These are phyloP conservation scores for Candida pini DNA, from an alignment of 805 yeast genomes.

Conservation along the genomic window DNA sequence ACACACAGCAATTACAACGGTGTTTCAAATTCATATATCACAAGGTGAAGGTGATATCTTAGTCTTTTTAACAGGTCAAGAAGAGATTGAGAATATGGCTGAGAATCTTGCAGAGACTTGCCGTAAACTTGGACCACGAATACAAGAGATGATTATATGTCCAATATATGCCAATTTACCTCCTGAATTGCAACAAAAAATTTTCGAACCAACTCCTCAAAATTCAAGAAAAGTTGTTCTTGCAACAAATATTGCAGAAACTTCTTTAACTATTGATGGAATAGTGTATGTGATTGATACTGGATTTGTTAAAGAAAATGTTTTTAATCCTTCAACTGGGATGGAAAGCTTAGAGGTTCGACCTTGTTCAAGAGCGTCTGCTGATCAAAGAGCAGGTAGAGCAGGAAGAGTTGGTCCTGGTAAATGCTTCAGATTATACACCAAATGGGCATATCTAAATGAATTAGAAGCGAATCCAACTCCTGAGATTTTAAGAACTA, in stretches of 20 bases:
- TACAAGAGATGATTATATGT: slow-evolving; percentile 61
- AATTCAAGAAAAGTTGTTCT: slow-evolving; percentile 78
- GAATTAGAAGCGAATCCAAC: slow-evolving; percentile 77
- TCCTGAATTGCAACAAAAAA: slow-evolving; percentile 69
- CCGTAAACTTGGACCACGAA: slow-evolving; percentile 51
- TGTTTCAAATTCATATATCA: slow-evolving; percentile 76
- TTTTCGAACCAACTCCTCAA: slow-evolving; percentile 83
- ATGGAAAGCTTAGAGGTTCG: slow-evolving; percentile 82
- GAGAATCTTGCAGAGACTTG: slow-evolving; percentile 66
- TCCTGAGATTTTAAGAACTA: slow-evolving; percentile 89
- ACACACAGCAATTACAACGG: slow-evolving; percentile 83
- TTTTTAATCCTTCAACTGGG: slow-evolving; percentile 80
- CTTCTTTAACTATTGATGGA: slow-evolving; percentile 95
- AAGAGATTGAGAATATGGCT: slow-evolving; percentile 82
- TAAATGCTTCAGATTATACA: slow-evolving; percentile 82
- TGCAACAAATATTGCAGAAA: slow-evolving; percentile 96
- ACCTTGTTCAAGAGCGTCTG: slow-evolving; percentile 92
- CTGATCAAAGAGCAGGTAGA: slow-evolving; percentile 95
- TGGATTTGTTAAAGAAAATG: slow-evolving; percentile 90
- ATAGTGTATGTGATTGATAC: slow-evolving; percentile 91
- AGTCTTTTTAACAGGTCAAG: slow-evolving; percentile 93
- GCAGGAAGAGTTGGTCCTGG: slow-evolving; percentile 99
- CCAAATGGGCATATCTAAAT: slow-evolving; percentile 72
- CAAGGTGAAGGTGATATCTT: slow-evolving; percentile 78
- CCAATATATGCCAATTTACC: slow-evolving; percentile 93